Percentiles rank a stretch among this genome's conserved stretches.
phyloP scores from a whole-genome alignment of 2,329 filamentous ascomycete species.

The Calonectria crousiana region DNA sequence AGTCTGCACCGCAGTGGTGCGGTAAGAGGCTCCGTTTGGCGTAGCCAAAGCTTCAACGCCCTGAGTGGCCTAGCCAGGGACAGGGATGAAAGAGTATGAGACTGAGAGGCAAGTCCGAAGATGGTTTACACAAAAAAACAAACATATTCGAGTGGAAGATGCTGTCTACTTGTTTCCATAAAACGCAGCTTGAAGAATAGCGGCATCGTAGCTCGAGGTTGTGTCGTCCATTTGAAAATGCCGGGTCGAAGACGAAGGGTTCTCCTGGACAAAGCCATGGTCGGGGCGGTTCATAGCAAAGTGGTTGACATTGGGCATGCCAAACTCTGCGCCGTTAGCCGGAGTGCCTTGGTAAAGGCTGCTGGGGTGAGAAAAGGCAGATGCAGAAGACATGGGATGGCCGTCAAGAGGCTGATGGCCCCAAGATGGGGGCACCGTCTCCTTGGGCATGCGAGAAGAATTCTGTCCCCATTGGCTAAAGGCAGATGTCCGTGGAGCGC shows the following conservation, averaged over 20 bases:
- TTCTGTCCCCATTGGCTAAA: conserved; percentile 49
- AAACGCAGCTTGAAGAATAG: conserved; percentile 51
- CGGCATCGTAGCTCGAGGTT: conserved; percentile 51
- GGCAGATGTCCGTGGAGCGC: conserved; percentile 45
- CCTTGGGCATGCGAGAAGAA: conserved; percentile 32
- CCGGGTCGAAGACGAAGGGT: conserved; percentile 31
- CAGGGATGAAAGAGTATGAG: conserved; percentile 5
- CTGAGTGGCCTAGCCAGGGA: conserved; percentile 32
- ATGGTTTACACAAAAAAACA: background rate
- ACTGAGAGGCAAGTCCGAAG: background rate
- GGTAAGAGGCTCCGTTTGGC: background rate
- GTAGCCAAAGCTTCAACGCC: background rate
- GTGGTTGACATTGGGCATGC: conserved; percentile 28
- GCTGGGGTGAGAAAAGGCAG: conserved; percentile 61
- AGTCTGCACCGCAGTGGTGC: conserved; percentile 4
- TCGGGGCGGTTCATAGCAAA: conserved; percentile 31
- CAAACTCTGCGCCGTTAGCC: conserved; percentile 38
- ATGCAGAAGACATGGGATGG: conserved; percentile 45
- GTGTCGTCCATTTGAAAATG: conserved; percentile 50
- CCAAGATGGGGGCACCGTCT: conserved; percentile 36
- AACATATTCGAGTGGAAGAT: background rate
- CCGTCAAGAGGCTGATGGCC: conserved; percentile 26
- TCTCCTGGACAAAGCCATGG: conserved; percentile 34
- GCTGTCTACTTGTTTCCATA: conserved; percentile 43
- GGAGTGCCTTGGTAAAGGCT: conserved; percentile 65